Conservation (phyloP, 768 basidiomycete genomes). For the Boletus subparvulus region DNA sequence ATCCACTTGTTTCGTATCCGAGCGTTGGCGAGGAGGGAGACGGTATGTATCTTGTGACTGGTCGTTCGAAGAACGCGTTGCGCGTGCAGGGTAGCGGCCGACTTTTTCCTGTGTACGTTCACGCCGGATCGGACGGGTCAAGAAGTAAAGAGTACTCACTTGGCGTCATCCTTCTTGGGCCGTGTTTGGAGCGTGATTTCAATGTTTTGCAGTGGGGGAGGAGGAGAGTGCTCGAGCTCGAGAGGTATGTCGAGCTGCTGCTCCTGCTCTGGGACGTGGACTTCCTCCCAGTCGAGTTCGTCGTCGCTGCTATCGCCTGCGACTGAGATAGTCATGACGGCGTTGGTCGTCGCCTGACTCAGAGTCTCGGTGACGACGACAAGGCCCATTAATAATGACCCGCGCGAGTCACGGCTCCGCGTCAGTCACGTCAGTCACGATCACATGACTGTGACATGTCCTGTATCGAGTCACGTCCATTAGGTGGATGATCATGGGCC, state of each 20-base stretch:
- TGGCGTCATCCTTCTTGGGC: conserved; percentile 39
- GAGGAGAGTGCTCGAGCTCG: conserved; percentile 26
- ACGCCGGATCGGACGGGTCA: conserved; percentile 15
- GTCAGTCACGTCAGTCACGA: conserved; percentile 21
- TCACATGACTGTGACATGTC: conserved; percentile 13
- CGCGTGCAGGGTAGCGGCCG: conserved; percentile 45
- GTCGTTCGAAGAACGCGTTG: conserved; percentile 76
- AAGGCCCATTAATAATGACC: conserved; percentile 9
- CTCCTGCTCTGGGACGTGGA: conserved; percentile 48
- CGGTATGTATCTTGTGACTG: conserved; percentile 87
- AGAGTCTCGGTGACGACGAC: conserved; percentile 2
- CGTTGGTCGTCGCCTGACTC: conserved; percentile 3
- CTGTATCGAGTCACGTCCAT: background rate
- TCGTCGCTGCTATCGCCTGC: conserved; percentile 48
- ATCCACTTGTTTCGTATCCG: conserved; percentile 78
- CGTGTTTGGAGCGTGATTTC: conserved; percentile 69
- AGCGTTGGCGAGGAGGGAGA: conserved; percentile 76
- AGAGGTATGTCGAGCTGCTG: conserved; percentile 17
- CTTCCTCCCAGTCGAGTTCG: conserved; percentile 81
- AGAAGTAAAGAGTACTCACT: conserved; percentile 40
- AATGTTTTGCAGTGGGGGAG: conserved; percentile 47
- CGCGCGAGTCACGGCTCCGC: conserved; percentile 18
- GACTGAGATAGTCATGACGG: conserved; percentile 17
- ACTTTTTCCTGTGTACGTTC: conserved; percentile 43
- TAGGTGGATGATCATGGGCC: no score